Conservation (phyloP, 2,329 filamentous ascomycete genomes). For the Achaetomium macrosporum region DNA sequence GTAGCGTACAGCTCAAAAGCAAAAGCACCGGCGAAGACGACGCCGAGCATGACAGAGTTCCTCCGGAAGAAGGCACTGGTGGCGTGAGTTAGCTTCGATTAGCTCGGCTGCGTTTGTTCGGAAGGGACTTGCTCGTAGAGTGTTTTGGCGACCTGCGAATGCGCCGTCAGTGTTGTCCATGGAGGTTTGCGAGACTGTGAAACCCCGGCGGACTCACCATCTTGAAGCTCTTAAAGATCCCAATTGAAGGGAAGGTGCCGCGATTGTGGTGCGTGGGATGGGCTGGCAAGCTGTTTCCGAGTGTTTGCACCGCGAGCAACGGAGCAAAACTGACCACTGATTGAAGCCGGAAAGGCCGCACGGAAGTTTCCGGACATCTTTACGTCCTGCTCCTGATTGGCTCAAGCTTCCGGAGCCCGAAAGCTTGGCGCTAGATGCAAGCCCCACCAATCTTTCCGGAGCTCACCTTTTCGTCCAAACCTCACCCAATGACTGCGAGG, state of each 20-base stretch:
- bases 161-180: conserved; percentile 3
- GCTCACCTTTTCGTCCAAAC: not conserved
- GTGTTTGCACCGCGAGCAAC: conserved; percentile 16
- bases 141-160: conserved; percentile 33
- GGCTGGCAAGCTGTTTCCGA: conserved; percentile 14
- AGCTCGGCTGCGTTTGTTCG: conserved; percentile 1
- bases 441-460: conserved; percentile 13
- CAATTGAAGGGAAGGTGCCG: conserved; percentile 16
- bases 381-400: conserved; percentile 29
- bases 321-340: conserved; percentile 25
- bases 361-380: conserved; percentile 23
- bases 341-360: conserved; percentile 23
- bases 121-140: conserved; percentile 54
- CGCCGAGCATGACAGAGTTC: conserved; percentile 82
- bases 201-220: conserved; percentile 49
- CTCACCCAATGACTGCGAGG: not conserved
- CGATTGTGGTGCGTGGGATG: conserved; percentile 15
- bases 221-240: conserved; percentile 30
- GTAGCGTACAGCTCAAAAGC: conserved; percentile 81
- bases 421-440: conserved; percentile 9
- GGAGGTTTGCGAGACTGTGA: not conserved
- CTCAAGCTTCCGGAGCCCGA: conserved; percentile 20
- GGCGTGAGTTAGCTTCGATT: conserved; percentile 20
- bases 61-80: conserved; percentile 73
- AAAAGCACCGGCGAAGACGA: conserved; percentile 83